Base-by-base conservation (phyloP, 2,329 filamentous ascomycete genomes). In the Fusarium xyrophilum region DNA sequence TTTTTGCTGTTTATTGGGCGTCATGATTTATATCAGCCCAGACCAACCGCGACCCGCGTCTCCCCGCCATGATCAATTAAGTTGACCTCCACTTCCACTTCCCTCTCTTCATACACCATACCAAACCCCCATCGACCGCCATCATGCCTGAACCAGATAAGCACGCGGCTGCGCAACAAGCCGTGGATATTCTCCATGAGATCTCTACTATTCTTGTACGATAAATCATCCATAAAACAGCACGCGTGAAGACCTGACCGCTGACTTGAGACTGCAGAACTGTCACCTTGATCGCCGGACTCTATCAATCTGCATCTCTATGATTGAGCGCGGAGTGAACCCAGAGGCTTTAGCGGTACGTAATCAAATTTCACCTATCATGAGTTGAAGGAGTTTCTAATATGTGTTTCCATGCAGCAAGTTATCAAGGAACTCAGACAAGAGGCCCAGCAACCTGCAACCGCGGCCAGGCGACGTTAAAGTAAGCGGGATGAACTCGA, bases 321-420 rank as follows among this genome's bases (percentile, higher is more conserved):
- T 99, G 79, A 96, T 99, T 73, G 96, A 99, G 80, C 97, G 97
- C 76, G 96, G 96, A 17, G 93, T 98, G 32, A 97, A 97, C 76
- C 96, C 96, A 0, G 95, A 98, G 78, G 96, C 95, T 2, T 83
- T 99, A 33, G 94, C 95, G 27, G 96, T 98, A 85, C 76, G 93
- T 70, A 15, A 10, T 33, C 3, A 5, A 17, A 5, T 4, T 7
- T 19, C 5, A 5, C 4, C 2, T 23, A 1, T 11, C 10, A 7
- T 10, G 3, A 33, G 4, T 11, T 3, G 13, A 33, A 25, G 7
- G 17, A 3, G 19, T 19, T 38, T 30, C 53, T 56, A 13, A 66
- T 23, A 6, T 21, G 6, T 23, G 23, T 23, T 43, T 17, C 3
- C 7, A 9, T 39, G 39, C 43, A 89, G 87, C 83, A 83, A 73